A percentile compares a stretch with the other conserved stretches of the same genome.
phyloP scores from a whole-genome alignment of 148 eudicot species.

The Spergularia marina region DNA sequence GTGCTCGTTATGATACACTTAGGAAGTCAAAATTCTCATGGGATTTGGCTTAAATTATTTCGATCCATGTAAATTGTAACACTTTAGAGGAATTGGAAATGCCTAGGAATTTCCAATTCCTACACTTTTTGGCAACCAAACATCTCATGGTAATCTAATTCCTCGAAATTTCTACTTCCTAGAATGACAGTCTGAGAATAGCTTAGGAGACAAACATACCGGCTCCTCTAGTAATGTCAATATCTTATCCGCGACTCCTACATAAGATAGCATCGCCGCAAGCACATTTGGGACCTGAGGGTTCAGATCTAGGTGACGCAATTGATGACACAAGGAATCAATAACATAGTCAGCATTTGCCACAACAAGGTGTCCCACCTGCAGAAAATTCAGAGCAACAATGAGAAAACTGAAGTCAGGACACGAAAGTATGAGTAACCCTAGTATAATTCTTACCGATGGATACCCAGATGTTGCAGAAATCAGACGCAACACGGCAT shows the following conservation, averaged over 20 bases:
- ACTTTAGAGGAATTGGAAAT: no score
- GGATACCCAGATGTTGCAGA: slow-evolving; percentile 66
- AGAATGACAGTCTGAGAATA: background rate
- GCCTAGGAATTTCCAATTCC: no score
- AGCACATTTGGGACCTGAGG: slow-evolving; percentile 88
- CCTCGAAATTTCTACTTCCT: background rate
- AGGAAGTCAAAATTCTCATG: no score
- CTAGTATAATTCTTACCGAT: slow-evolving; percentile 47
- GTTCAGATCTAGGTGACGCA: slow-evolving; percentile 88
- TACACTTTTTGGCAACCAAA: no score
- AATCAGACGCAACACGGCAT: slow-evolving; percentile 69
- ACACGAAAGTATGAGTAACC: background rate
- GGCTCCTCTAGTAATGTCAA: slow-evolving; percentile 96
- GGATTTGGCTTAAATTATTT: no score
- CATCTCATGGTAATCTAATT: no score
- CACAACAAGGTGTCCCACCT: slow-evolving; percentile 89
- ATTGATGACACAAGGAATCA: slow-evolving; percentile 82
- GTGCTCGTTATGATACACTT: no score
- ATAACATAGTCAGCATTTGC: slow-evolving; percentile 87
- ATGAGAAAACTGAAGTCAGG: slow-evolving; percentile 6
- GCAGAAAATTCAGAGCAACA: slow-evolving; percentile 24
- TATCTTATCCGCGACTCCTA: slow-evolving; percentile 80
- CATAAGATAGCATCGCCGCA: slow-evolving; percentile 82
- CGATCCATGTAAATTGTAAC: no score
- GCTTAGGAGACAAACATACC: slow-evolving; percentile 36